Conservation (phyloP, 2,329 filamentous ascomycete species). For the Xylaria arbuscula region DNA sequence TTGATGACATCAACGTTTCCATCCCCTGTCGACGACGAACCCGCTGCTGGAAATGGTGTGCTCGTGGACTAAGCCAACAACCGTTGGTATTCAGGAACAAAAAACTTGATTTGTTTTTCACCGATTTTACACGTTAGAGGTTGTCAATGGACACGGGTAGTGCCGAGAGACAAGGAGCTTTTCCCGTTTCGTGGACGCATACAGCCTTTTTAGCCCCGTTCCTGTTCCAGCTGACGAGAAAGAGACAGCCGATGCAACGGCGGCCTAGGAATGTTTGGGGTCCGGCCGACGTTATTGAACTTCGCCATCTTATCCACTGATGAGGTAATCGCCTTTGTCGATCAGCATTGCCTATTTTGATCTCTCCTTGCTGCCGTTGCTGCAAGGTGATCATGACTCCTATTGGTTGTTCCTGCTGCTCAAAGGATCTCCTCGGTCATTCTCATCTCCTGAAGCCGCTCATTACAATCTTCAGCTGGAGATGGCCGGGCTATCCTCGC, state of each 20-base stretch:
- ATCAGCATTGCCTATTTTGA: constrained; percentile 12
- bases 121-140: neutral
- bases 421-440: neutral
- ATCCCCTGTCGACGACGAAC: neutral
- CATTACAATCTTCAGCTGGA: neutral
- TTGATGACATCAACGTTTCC: constrained; percentile 23
- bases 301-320: constrained; percentile 15
- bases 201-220: constrained; percentile 16
- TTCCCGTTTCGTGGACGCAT: constrained; percentile 7
- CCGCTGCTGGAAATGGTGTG: constrained; percentile 5
- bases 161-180: neutral
- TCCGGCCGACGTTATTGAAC: constrained; percentile 5
- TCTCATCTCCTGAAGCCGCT: neutral
- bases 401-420: constrained; percentile 3
- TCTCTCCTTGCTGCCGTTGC: neutral
- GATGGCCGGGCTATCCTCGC: neutral
- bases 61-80: neutral
- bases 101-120: constrained; percentile 12
- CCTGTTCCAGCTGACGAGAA: neutral
- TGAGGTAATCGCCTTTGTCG: constrained; percentile 21
- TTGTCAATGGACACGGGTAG: neutral
- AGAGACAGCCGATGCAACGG: neutral
- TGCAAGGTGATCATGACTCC: neutral
- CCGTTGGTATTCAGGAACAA: neutral
- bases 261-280: neutral